Base-by-base conservation (phyloP, 2,329 filamentous ascomycete genomes). In the Triangularia verruculosa region DNA sequence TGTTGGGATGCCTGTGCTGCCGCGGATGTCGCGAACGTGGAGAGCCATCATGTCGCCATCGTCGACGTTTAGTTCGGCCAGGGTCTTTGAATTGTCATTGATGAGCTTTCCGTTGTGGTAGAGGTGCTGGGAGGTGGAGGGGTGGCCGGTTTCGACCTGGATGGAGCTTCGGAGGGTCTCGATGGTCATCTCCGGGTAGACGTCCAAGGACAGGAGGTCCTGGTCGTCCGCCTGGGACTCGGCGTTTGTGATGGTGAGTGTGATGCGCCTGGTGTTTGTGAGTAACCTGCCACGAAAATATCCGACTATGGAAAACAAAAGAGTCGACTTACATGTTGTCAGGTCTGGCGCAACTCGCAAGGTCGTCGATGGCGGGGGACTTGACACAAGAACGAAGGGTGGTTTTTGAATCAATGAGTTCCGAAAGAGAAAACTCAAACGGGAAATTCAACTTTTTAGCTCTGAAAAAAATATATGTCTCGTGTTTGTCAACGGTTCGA, bases 1-100 rank as follows among this genome's bases (percentile, higher is more conserved):
- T 24, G 25, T 17, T 11, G 78, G 73, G 24, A 79, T 73, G 56
- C 77, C 76, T 11, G 65, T 57, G 71, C 74, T 81, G 67, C 80
- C 81, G 59, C 79, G 79, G 78, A 82, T 83, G 69, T 86, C 83
- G 66, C 86, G 78, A 65, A 97, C 89, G 74, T 96, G 90, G 70
- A 98, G 85, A 28, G 91, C 92, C 68, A 99, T 81, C 91, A 99
- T 93, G 73, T 97, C 95, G 61, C 92, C 92, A 78, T 98, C 92
- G 57, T 82, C 86, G 71, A 99, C 90, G 51, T 89, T 85, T 30
- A 93, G 84, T 71, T 94, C 84, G 69, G 93, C 86, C 73, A 99
- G 85, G 2, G 93, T 97, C 76, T 93, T 90, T 64, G 84, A 78
- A 71, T 93, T 89, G 77, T 93, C 89, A 69, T 81, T 84, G 61